Conservation (phyloP, 495 filamentous ascomycete genomes). For the Penicillium fimorum region DNA sequence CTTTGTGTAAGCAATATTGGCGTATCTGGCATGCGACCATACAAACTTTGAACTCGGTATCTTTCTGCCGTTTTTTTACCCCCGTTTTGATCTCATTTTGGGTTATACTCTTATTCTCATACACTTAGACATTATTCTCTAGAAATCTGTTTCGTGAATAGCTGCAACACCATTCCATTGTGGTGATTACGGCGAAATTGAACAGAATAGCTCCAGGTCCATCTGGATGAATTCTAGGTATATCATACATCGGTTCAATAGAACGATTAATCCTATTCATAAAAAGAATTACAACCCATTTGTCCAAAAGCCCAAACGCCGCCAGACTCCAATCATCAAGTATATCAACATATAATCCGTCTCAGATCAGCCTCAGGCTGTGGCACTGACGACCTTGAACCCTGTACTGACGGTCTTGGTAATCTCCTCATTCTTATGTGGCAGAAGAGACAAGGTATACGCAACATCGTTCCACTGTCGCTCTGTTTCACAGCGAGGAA, state of each 20-base stretch:
- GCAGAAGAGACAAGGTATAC: slow-evolving; percentile 81
- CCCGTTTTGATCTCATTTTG: not conserved
- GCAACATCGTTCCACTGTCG: slow-evolving; percentile 97
- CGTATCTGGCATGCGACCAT: slow-evolving; percentile 36
- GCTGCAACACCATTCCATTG: not conserved
- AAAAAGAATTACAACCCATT: not conserved
- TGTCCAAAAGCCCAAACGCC: slow-evolving; percentile 2
- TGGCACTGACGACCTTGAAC: slow-evolving; percentile 75
- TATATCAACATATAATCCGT: slow-evolving; percentile 15
- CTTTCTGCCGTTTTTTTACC: slow-evolving; percentile 1
- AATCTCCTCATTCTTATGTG: slow-evolving; percentile 98
- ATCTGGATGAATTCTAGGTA: not conserved
- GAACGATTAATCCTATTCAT: slow-evolving; percentile 1
- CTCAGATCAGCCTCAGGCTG: slow-evolving; percentile 44
- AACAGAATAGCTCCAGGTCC: not conserved
- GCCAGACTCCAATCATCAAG: slow-evolving; percentile 19
- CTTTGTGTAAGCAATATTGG: slow-evolving; percentile 16
- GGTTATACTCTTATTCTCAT: slow-evolving; percentile 6
- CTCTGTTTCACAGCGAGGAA: slow-evolving; percentile 85
- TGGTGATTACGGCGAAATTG: not conserved
- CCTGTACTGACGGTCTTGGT: slow-evolving; percentile 76
- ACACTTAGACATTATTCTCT: slow-evolving; percentile 22
- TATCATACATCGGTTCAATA: slow-evolving; percentile 3
- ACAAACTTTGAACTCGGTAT: slow-evolving; percentile 16
- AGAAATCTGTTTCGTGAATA: slow-evolving; percentile 19